phyloP scores from a whole-genome alignment of 495 filamentous ascomycete species.

The Parathielavia hyrcaniae region DNA sequence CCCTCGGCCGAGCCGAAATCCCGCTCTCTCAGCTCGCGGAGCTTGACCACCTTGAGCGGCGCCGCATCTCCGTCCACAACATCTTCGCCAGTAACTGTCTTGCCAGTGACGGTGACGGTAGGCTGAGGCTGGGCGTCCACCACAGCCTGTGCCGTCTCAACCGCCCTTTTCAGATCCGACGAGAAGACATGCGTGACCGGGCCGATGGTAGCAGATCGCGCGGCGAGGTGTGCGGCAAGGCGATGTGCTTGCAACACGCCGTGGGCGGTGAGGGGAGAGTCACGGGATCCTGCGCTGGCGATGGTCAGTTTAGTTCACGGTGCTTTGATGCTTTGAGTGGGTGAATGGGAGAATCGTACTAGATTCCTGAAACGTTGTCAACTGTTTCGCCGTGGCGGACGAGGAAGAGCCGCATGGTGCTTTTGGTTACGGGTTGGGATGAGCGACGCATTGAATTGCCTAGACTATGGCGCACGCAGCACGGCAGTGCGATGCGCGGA shows the following conservation, averaged over 20 bases:
- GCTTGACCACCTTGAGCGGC: slow-evolving; percentile 37
- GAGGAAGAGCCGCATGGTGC: slow-evolving; percentile 62
- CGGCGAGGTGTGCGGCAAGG: slow-evolving; percentile 55
- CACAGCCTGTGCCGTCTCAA: slow-evolving; percentile 62
- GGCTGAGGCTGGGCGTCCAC: slow-evolving; percentile 44
- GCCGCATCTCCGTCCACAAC: background rate
- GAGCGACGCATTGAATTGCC: background rate
- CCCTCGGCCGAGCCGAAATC: slow-evolving; percentile 69
- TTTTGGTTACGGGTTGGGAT: background rate
- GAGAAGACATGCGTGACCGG: slow-evolving; percentile 61
- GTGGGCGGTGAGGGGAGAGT: slow-evolving; percentile 76
- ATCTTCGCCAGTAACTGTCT: background rate
- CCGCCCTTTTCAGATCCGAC: slow-evolving; percentile 71
- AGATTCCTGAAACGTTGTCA: slow-evolving; percentile 71
- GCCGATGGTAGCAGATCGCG: slow-evolving; percentile 34
- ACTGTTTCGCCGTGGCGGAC: slow-evolving; percentile 85
- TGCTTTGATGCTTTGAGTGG: background rate
- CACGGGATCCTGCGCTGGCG: slow-evolving; percentile 65
- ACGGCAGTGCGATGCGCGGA: background rate
- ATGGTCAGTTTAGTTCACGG: slow-evolving; percentile 23
- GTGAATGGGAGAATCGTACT: slow-evolving; percentile 46
- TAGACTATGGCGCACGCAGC: background rate
- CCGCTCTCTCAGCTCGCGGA: slow-evolving; percentile 59
- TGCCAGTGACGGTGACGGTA: too few species aligned
- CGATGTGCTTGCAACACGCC: slow-evolving; percentile 67